Evolutionary conservation across 2,329 filamentous ascomycete species (phyloP), one percentile per base, ranked within the genome.

Genomic region (Aspergillus floridensis): DNA sequence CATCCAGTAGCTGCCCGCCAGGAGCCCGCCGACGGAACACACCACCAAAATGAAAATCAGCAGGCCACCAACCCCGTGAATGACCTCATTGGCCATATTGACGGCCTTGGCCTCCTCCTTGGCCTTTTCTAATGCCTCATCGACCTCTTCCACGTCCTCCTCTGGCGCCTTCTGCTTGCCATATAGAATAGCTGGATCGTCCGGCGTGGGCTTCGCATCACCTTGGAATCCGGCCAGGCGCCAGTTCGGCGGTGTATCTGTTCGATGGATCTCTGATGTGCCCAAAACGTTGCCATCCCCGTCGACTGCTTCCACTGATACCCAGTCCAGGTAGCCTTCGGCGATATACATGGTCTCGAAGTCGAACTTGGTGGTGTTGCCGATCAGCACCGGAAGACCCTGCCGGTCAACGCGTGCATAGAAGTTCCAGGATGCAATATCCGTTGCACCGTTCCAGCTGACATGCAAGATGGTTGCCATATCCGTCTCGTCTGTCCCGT

Each of bases 371-470:
- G 64, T 61, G 5, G 68, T 68, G 35, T 62, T 66, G 14, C 67
- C 72, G 24, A 76, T 35, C 11, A 59, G 53, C 61, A 69, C 62
- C 6, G 65, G 62, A 3, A 58, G 65, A 60, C 44, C 74, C 59
- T 53, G 73, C 14, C 56, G 63, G 6, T 56, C 48, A 11, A 58
- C 51, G 16, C 58, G 65, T 1, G 69, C 70, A 59, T 70, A 74
- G 59, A 76, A 70, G 5, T 67, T 68, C 74, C 73, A 82, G 5
- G 66, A 70, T 21, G 61, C 61, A n/a, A 81, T 73, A 52, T 81
- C 80, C 1, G 80, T 82, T 0, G 79, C 80, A 12, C 80, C 80
- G 61, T 82, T 82, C 80, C 80, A 82, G 56, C 72, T 74, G 16
- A 74, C 72, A 38, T 74, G 68, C 56, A 73, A 68, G 49, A 69